A percentile compares a stretch with the other conserved stretches of the same genome.
Conservation (phyloP, 2,329 filamentous ascomycete species). For the Phyllosticta ampelicida region DNA sequence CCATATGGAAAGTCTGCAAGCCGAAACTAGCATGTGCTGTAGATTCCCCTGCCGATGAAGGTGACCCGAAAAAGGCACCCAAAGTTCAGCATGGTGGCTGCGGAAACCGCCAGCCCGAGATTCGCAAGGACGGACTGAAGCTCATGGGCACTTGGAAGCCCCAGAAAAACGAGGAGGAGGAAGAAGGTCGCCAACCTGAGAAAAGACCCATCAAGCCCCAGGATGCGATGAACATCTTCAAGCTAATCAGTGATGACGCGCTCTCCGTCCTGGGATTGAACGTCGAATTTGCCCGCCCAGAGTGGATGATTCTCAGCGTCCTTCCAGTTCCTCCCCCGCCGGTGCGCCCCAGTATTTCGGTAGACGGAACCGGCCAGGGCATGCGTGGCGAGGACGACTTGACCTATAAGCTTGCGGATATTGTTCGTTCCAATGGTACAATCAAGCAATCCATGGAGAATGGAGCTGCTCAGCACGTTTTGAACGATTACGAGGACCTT, state of each 20-base stretch:
- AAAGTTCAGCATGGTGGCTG: slow-evolving; percentile 68
- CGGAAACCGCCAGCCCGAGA: slow-evolving; percentile 79
- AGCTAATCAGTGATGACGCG: slow-evolving; percentile 70
- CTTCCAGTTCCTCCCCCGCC: slow-evolving; percentile 91
- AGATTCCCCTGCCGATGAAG: slow-evolving; percentile 43
- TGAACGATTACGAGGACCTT: slow-evolving; percentile 79
- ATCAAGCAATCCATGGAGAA: slow-evolving; percentile 84
- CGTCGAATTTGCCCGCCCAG: slow-evolving; percentile 86
- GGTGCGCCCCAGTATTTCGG: slow-evolving; percentile 91
- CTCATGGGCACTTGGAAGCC: slow-evolving; percentile 66
- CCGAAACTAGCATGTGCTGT: slow-evolving; percentile 59
- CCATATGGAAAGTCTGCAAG: slow-evolving; percentile 87
- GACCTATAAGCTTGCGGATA: slow-evolving; percentile 98
- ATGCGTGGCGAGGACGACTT: slow-evolving; percentile 96
- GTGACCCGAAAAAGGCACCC: slow-evolving; percentile 42
- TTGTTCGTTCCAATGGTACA: slow-evolving; percentile 94
- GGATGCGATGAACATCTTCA: slow-evolving; percentile 76
- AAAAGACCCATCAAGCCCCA: slow-evolving; percentile 75
- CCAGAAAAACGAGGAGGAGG: slow-evolving; percentile 59
- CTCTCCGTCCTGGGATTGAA: slow-evolving; percentile 83
- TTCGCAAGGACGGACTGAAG: slow-evolving; percentile 77
- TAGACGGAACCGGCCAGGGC: slow-evolving; percentile 86
- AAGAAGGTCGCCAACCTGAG: slow-evolving; percentile 53
- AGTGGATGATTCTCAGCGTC: slow-evolving; percentile 97
- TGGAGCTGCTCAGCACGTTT: slow-evolving; percentile 83